A percentile compares a stretch with the other conserved stretches of the same genome.
phyloP scores from a whole-genome alignment of 768 basidiomycete species.

The Leccinum aurantiacum region DNA sequence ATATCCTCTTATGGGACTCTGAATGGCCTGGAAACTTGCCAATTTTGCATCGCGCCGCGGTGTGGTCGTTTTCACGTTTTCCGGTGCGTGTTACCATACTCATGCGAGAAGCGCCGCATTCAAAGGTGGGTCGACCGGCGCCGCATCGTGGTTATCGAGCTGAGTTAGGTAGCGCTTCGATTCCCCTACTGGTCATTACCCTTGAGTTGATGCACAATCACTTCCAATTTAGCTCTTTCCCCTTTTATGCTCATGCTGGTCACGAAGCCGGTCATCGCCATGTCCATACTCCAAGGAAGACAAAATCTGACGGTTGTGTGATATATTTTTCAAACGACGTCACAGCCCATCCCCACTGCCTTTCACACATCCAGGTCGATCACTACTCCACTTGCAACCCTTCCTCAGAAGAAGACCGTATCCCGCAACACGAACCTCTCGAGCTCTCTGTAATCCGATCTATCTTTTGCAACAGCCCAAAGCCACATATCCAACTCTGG shows the following conservation, averaged over 20 bases:
- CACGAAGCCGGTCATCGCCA: not conserved
- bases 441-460: conserved; percentile 65
- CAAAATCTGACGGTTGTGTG: not conserved
- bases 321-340: conserved; percentile 1
- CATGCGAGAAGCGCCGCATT: conserved; percentile 9
- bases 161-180: conserved; percentile 5
- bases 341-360: conserved; percentile 1
- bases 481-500: conserved; percentile 75
- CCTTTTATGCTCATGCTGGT: conserved; percentile 1
- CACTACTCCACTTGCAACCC: not conserved
- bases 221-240: conserved; percentile 11
- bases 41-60: conserved; percentile 8
- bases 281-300: not conserved
- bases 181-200: conserved; percentile 7
- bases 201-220: conserved; percentile 1
- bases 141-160: conserved; percentile 6
- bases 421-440: conserved; percentile 64
- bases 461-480: conserved; percentile 81
- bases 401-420: conserved; percentile 64
- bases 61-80: conserved; percentile 12
- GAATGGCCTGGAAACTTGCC: conserved; percentile 6
- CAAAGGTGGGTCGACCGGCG: conserved; percentile 5
- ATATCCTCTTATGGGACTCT: conserved; percentile 4
- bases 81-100: conserved; percentile 6
- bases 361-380: conserved; percentile 4